These are phyloP conservation scores for Cryptococcus deneoformans DNA, from an alignment of 1,284 basidiomycete species.

Conservation along the genomic window DNA sequence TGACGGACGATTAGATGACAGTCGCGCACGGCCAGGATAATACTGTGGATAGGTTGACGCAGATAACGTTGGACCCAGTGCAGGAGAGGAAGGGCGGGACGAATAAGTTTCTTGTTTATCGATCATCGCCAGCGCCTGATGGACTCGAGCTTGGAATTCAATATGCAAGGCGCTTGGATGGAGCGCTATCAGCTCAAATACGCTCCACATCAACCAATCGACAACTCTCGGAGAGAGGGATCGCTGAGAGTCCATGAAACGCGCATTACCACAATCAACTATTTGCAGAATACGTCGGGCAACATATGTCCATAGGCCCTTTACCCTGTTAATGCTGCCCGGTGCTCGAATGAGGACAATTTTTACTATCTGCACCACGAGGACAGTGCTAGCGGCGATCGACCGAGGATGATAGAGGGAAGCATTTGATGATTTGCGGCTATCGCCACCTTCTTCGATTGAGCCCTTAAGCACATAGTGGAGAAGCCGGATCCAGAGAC, in stretches of 20 bases:
- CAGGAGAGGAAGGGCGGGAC: slow-evolving; percentile 9
- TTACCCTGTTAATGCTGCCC: slow-evolving; percentile 26
- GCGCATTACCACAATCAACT: slow-evolving; percentile 23
- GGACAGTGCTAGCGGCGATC: slow-evolving; percentile 39
- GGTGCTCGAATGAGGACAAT: slow-evolving; percentile 61
- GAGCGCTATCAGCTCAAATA: slow-evolving; percentile 64
- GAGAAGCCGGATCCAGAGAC: slow-evolving; percentile 65
- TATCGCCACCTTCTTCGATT: slow-evolving; percentile 24
- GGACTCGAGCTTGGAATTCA: slow-evolving; percentile 62
- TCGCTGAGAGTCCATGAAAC: slow-evolving; percentile 12
- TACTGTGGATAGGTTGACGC: slow-evolving; percentile 8
- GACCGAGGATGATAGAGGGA: not conserved
- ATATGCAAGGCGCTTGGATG: slow-evolving; percentile 63
- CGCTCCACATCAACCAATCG: slow-evolving; percentile 72
- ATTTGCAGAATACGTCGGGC: slow-evolving; percentile 15
- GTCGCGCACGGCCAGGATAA: slow-evolving; percentile 12
- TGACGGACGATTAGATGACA: slow-evolving; percentile 19
- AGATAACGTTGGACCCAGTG: slow-evolving; percentile 6
- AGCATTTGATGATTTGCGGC: not conserved
- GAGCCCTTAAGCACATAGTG: slow-evolving; percentile 55
- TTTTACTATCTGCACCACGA: slow-evolving; percentile 67
- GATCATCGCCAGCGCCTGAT: slow-evolving; percentile 29
- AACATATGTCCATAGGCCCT: slow-evolving; percentile 39
- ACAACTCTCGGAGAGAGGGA: slow-evolving; percentile 39
- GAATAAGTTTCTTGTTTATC: slow-evolving; percentile 8